phyloP scores from a whole-genome alignment of 2,329 filamentous ascomycete genomes.

The Clonostachys chloroleuca region DNA sequence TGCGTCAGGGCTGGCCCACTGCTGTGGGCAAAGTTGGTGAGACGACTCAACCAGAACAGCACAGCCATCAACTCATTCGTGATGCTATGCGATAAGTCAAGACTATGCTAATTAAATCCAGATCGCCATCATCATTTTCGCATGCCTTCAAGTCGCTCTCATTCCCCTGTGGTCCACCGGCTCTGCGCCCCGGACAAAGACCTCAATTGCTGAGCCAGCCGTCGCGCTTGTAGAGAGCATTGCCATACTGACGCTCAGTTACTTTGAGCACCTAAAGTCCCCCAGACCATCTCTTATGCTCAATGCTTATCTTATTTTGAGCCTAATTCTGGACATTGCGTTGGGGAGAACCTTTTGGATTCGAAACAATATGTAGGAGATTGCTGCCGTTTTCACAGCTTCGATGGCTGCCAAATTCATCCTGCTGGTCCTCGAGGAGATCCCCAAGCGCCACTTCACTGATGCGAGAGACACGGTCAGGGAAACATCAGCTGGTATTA shows the following conservation, averaged over 20 bases:
- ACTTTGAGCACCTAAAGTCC: slow-evolving; percentile 23
- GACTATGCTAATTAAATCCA: background rate
- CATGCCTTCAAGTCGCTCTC: background rate
- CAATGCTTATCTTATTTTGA: slow-evolving; percentile 20
- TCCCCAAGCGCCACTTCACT: slow-evolving; percentile 13
- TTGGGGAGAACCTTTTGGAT: slow-evolving; percentile 25
- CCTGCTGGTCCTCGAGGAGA: slow-evolving; percentile 22
- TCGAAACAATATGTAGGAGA: slow-evolving; percentile 10
- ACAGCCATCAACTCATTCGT: slow-evolving; percentile 10
- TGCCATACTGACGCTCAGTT: slow-evolving; percentile 18
- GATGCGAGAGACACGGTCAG: background rate
- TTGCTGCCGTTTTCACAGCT: slow-evolving; percentile 18
- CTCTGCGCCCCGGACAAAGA: slow-evolving; percentile 5
- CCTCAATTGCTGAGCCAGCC: slow-evolving; percentile 17
- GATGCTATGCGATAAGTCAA: slow-evolving; percentile 8
- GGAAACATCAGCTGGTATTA: slow-evolving; percentile 24
- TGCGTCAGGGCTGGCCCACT: slow-evolving; percentile 2
- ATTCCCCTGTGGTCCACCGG: slow-evolving; percentile 3
- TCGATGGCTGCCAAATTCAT: slow-evolving; percentile 16
- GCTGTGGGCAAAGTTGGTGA: slow-evolving; percentile 11
- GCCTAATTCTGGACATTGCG: slow-evolving; percentile 24
- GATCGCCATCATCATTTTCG: background rate
- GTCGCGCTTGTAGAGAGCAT: slow-evolving; percentile 17
- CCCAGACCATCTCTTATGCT: slow-evolving; percentile 23
- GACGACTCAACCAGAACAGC: slow-evolving; percentile 4